Evolutionary conservation across 495 filamentous ascomycete species (phyloP).

Genomic region (Alectoria sarmentosa): DNA sequence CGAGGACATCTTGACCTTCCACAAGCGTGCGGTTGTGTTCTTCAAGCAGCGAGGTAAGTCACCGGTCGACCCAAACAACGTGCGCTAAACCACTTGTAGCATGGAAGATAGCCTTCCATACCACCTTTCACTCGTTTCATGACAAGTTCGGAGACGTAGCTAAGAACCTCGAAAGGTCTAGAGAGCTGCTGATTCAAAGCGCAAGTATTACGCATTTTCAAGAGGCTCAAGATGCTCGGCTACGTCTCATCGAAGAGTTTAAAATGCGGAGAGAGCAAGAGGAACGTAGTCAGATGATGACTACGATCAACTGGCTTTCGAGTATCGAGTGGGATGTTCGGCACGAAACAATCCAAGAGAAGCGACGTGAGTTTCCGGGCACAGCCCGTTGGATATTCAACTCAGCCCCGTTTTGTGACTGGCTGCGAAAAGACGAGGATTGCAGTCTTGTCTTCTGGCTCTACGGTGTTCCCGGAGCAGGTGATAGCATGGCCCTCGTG

Average conservation of each 20-base stretch:
- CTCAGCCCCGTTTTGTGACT: constrained; percentile 27
- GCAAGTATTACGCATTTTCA: constrained; percentile 28
- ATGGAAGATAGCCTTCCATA: constrained; percentile 23
- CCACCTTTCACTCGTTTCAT: constrained; percentile 12
- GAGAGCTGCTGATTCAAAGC: constrained; percentile 32
- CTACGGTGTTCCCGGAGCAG: constrained; percentile 40
- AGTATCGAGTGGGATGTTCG: constrained; percentile 25
- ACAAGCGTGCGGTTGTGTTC: constrained; percentile 26
- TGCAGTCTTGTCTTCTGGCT: constrained; percentile 33
- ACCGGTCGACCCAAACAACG: not conserved
- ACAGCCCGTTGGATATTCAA: constrained; percentile 35
- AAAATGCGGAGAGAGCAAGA: constrained; percentile 19
- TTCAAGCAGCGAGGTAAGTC: constrained; percentile 27
- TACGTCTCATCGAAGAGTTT: constrained; percentile 13
- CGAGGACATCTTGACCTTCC: constrained; percentile 30
- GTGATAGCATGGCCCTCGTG: constrained; percentile 21
- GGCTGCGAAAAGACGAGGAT: constrained; percentile 25
- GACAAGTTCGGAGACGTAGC: constrained; percentile 12
- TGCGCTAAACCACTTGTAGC: constrained; percentile 12
- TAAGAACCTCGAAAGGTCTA: constrained; percentile 34
- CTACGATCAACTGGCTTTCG: constrained; percentile 32
- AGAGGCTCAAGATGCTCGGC: constrained; percentile 22
- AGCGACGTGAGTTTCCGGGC: constrained; percentile 25
- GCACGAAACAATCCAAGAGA: constrained; percentile 30
- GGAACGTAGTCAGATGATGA: too few species aligned